These are phyloP conservation scores for Lactifluus rugatus DNA, from an alignment of 768 basidiomycete species.

Conservation along the genomic window DNA sequence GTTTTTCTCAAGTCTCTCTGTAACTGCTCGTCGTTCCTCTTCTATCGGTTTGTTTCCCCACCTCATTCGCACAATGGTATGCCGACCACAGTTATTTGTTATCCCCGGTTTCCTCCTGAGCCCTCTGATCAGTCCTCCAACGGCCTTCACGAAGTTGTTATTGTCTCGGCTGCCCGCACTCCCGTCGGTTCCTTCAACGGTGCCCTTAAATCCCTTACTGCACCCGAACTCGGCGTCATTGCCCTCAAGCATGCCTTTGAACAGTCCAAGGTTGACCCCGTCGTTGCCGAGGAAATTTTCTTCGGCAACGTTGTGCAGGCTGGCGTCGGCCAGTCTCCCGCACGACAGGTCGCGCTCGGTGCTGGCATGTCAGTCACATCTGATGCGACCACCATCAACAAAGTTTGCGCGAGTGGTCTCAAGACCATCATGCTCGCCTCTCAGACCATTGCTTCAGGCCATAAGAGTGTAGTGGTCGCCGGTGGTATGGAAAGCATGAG, in stretches of 20 bases:
- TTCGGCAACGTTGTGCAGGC: constrained; percentile 98
- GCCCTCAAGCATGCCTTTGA: constrained; percentile 88
- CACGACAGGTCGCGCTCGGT: constrained; percentile 88
- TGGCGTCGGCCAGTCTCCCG: constrained; percentile 96
- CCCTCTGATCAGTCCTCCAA: constrained; percentile 24
- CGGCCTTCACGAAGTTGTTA: constrained; percentile 72
- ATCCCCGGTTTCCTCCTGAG: background rate
- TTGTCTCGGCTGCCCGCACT: constrained; percentile 88
- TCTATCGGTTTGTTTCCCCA: constrained; percentile 25
- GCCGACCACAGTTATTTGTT: background rate
- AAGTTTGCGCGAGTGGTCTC: constrained; percentile 97
- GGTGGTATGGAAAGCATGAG: constrained; percentile 99
- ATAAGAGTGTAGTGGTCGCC: constrained; percentile 78
- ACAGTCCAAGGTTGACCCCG: constrained; percentile 69
- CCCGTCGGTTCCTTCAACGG: constrained; percentile 93
- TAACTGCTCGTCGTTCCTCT: constrained; percentile 32
- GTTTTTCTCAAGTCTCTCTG: constrained; percentile 27
- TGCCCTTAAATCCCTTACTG: constrained; percentile 75
- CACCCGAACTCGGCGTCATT: constrained; percentile 79
- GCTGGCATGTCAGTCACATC: constrained; percentile 78
- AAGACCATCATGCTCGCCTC: constrained; percentile 92
- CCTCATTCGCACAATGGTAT: constrained; percentile 25
- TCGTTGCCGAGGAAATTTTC: constrained; percentile 88
- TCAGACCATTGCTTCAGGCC: constrained; percentile 81
- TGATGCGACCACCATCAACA: constrained; percentile 98